phyloP scores from a whole-genome alignment of 2,329 filamentous ascomycete genomes.

The Trichoderma sp. region DNA sequence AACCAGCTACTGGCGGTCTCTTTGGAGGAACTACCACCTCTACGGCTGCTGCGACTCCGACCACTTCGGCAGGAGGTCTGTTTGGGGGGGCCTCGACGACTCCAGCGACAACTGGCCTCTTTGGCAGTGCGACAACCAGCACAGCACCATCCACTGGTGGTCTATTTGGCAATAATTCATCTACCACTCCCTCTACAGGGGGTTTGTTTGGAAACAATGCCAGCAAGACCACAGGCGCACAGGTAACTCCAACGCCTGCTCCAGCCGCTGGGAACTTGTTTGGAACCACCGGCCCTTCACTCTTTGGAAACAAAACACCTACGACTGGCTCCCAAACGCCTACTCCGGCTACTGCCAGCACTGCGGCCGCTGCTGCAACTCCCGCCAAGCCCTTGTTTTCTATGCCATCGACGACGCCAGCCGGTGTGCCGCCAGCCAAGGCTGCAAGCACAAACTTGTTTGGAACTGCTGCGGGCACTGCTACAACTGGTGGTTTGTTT shows the following conservation, averaged over 20 bases:
- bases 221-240: slow-evolving; percentile 11
- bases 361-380: slow-evolving; percentile 33
- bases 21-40: slow-evolving; percentile 29
- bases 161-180: slow-evolving; percentile 27
- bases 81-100: slow-evolving; percentile 30
- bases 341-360: slow-evolving; percentile 21
- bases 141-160: slow-evolving; percentile 22
- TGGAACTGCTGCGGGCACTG: slow-evolving; percentile 15
- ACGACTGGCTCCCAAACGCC: slow-evolving; percentile 1
- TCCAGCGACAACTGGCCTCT: slow-evolving; percentile 32
- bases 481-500: slow-evolving; percentile 27
- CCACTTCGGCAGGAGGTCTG: slow-evolving; percentile 26
- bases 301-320: slow-evolving; percentile 22
- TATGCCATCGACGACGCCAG: slow-evolving; percentile 53
- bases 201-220: slow-evolving; percentile 29
- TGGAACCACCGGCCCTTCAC: slow-evolving; percentile 15
- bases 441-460: slow-evolving; percentile 22
- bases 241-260: slow-evolving; percentile 6
- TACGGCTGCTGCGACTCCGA: slow-evolving; percentile 30
- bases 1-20: slow-evolving; percentile 26
- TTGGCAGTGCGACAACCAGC: slow-evolving; percentile 27
- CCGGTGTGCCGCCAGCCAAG: slow-evolving; percentile 50
- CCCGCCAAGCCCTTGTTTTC: slow-evolving; percentile 46
- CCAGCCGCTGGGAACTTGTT: slow-evolving; percentile 22
- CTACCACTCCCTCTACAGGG: slow-evolving; percentile 25